phyloP scores from a whole-genome alignment of 2,329 filamentous ascomycete genomes.

The Ciborinia camelliae region DNA sequence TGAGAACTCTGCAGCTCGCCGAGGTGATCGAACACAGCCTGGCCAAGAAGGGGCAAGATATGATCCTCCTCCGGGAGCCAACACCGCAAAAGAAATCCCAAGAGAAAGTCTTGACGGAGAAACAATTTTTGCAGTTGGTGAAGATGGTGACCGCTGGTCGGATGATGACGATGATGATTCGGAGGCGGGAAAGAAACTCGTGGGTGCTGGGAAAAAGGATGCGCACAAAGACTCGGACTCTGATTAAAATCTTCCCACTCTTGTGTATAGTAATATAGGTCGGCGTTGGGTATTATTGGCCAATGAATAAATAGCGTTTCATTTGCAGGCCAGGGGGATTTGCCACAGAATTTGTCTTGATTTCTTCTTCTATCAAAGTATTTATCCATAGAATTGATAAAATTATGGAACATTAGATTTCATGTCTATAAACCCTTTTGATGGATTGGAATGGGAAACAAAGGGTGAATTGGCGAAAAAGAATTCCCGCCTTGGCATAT shows the following conservation, averaged over 20 bases:
- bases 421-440: not conserved
- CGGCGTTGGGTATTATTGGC: conserved; percentile 19
- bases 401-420: not conserved
- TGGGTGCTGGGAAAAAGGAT: conserved; percentile 30
- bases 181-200: conserved; percentile 50
- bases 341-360: not conserved
- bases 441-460: not conserved
- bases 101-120: conserved; percentile 75
- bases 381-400: conserved; percentile 16
- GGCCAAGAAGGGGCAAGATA: conserved; percentile 38
- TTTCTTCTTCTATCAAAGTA: conserved; percentile 1
- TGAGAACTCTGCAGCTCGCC: conserved; percentile 40
- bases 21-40: conserved; percentile 47
- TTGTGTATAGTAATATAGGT: conserved; percentile 22
- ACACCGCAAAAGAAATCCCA: conserved; percentile 40
- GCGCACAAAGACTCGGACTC: conserved; percentile 15
- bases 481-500: not conserved
- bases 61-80: conserved; percentile 34
- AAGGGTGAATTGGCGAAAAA: not conserved
- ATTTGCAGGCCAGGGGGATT: not conserved
- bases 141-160: conserved; percentile 77
- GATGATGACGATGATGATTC: conserved; percentile 65
- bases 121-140: conserved; percentile 92
- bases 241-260: conserved; percentile 2
- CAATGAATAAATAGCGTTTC: conserved; percentile 4